These are phyloP conservation scores for Zygosaccharomyces bailii DNA, from an alignment of 805 yeast species.

Conservation along the genomic window DNA sequence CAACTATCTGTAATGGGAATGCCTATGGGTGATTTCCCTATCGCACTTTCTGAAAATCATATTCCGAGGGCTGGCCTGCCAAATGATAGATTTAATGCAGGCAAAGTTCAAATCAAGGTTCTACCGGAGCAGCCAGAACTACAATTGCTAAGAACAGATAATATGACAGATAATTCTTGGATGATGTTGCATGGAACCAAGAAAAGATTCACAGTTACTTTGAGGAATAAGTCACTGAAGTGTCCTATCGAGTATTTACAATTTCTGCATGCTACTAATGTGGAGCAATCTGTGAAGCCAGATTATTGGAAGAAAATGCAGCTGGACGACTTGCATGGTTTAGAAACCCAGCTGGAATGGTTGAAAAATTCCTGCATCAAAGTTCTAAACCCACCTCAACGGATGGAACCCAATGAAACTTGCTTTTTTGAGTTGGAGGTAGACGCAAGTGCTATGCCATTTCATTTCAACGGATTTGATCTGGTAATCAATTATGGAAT, in stretches of 20 bases:
- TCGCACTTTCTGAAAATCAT: conserved; percentile 17
- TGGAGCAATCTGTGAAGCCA: conserved; percentile 24
- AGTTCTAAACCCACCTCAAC: conserved; percentile 18
- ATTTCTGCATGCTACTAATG: conserved; percentile 23
- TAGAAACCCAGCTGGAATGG: conserved; percentile 29
- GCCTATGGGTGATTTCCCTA: conserved; percentile 17
- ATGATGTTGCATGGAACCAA: conserved; percentile 35
- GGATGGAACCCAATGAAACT: conserved; percentile 25
- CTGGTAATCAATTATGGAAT: conserved; percentile 31
- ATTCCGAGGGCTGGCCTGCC: not conserved
- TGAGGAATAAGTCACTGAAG: conserved; percentile 30
- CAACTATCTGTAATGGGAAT: conserved; percentile 27
- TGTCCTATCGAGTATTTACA: conserved; percentile 27
- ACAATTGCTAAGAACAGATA: conserved; percentile 26
- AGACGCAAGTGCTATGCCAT: conserved; percentile 25
- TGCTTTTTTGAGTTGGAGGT: conserved; percentile 25
- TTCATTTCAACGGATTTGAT: conserved; percentile 24
- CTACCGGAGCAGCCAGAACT: conserved; percentile 33
- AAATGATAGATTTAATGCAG: conserved; percentile 11
- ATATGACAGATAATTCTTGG: conserved; percentile 25
- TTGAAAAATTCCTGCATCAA: conserved; percentile 23
- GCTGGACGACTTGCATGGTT: conserved; percentile 29
- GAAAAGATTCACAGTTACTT: conserved; percentile 17
- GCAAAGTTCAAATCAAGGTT: conserved; percentile 18
- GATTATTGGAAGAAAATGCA: conserved; percentile 32